These are phyloP conservation scores for Tricholoma bakamatsutake DNA, from an alignment of 768 basidiomycete genomes.

Conservation along the genomic window DNA sequence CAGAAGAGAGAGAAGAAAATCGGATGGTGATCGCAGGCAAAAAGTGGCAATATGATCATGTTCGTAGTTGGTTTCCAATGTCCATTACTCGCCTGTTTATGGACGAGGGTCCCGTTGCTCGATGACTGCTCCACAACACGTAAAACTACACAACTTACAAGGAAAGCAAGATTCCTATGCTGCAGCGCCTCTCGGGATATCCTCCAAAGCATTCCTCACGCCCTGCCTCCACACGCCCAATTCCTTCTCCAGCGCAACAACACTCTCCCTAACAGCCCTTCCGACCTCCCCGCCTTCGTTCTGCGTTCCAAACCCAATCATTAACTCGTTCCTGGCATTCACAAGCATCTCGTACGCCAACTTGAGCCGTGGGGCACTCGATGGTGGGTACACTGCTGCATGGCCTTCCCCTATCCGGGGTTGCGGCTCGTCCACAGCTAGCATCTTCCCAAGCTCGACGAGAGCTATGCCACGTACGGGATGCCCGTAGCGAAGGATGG, in stretches of 20 bases:
- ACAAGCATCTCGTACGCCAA: slow-evolving; percentile 62
- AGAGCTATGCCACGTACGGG: slow-evolving; percentile 71
- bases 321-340: slow-evolving; percentile 52
- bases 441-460: slow-evolving; percentile 76
- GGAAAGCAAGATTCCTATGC: background rate
- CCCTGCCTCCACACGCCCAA: slow-evolving; percentile 64
- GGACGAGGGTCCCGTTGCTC: too few relatives aligned
- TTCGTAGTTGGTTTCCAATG: too few relatives aligned
- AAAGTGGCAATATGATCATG: too few relatives aligned
- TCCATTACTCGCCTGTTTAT: background rate
- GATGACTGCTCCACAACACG: background rate
- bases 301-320: slow-evolving; percentile 63
- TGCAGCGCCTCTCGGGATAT: slow-evolving; percentile 22
- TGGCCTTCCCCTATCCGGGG: slow-evolving; percentile 24
- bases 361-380: slow-evolving; percentile 55
- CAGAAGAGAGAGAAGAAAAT: too few relatives aligned
- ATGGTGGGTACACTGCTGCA: slow-evolving; percentile 51
- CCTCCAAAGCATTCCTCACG: slow-evolving; percentile 48
- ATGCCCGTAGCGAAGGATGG: slow-evolving; percentile 58
- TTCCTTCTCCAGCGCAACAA: slow-evolving; percentile 68
- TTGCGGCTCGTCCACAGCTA: slow-evolving; percentile 70
- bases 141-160: too few relatives aligned
- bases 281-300: slow-evolving; percentile 75
- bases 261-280: slow-evolving; percentile 47
- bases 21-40: too few relatives aligned